Base-by-base conservation (phyloP, 371 early-diverging fungal genomes). In the Nematocida sp. region DNA sequence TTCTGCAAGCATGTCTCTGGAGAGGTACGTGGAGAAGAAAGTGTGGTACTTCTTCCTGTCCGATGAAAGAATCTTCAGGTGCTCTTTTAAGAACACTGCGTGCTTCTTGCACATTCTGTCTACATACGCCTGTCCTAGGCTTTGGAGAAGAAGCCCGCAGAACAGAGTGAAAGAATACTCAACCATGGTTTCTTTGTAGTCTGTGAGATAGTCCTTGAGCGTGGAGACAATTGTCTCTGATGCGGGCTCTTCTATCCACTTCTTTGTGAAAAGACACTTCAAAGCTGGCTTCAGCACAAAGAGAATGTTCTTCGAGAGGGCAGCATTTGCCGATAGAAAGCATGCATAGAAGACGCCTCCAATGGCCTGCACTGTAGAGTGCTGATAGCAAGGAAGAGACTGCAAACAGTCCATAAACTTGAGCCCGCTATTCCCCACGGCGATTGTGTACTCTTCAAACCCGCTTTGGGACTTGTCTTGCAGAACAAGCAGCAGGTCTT, bases 371-470 rank as follows among this genome's bases (percentile, higher is more conserved):
- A 80, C 64, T 43, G 79, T 77, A 13, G 48, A 36, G 36, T 63
- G 65, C 49, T 77, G 75, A 64, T 77, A 81, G 64, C 75, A 70
- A 13, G 80, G 75, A 8, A 83, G 46, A 0, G 79, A 49, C 4
- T 79, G 77, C 4, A 80, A 76, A 74, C 81, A 84, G 67, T 82
- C 81, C 48, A 82, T 78, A 43, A 84, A 62, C 63, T 76, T 82
- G 25, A 84, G 77, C 13, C 83, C 83, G 40, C 81, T 79, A 45
- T 84, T 84, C n/a, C 82, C 82, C 49, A 84, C 53, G 79, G 82
- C 79, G 31, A 84, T 82, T 19, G 76, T 76, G 56, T 82, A 84
- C 46, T 84, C 84, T 64, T 84, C 83, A 67, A 78, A 84, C 13
- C 84, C 84, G 45, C 76, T 79, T 32, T 65, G 65, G 4, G 76